These are phyloP conservation scores for Brettanomyces bruxellensis DNA, from an alignment of 805 yeast species.

Conservation along the genomic window DNA sequence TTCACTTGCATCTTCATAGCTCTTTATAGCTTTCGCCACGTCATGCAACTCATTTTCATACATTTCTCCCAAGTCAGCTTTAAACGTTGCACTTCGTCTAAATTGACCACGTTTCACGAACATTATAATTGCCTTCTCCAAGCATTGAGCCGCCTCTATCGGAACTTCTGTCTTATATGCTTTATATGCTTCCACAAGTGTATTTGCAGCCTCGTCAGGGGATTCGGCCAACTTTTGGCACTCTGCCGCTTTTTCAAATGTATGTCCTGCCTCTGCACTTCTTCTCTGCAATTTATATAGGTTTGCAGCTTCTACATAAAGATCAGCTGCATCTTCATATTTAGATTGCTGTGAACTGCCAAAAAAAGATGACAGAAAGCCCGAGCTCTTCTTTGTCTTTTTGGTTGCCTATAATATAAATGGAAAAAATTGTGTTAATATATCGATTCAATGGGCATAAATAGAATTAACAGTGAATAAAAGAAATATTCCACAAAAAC, in stretches of 20 bases:
- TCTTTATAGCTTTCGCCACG: slow-evolving; percentile 54
- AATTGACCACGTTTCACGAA: slow-evolving; percentile 91
- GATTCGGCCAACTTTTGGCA: slow-evolving; percentile 66
- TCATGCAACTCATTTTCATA: slow-evolving; percentile 73
- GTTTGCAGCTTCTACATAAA: slow-evolving; percentile 91
- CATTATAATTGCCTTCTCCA: slow-evolving; percentile 69
- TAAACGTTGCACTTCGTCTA: slow-evolving; percentile 91
- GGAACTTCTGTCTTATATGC: slow-evolving; percentile 71
- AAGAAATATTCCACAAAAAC: too few relatives aligned
- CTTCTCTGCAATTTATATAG: slow-evolving; percentile 71
- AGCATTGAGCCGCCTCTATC: slow-evolving; percentile 64
- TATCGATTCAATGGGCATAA: neutral
- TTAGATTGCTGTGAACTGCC: slow-evolving; percentile 56
- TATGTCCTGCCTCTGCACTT: slow-evolving; percentile 64
- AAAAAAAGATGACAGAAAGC: slow-evolving; percentile 54
- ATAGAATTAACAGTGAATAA: neutral
- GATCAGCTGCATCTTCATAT: slow-evolving; percentile 87
- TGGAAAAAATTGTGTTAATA: neutral
- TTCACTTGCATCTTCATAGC: slow-evolving; percentile 91
- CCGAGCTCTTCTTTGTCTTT: slow-evolving; percentile 59
- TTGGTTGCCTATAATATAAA: slow-evolving; percentile 47
- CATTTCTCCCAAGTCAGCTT: slow-evolving; percentile 81
- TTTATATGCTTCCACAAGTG: slow-evolving; percentile 85
- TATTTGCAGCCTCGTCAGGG: slow-evolving; percentile 86
- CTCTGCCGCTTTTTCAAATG: slow-evolving; percentile 80